These are phyloP conservation scores for Yamadazyma buinensis DNA, from an alignment of 1,139 yeast species.

Conservation along the genomic window DNA sequence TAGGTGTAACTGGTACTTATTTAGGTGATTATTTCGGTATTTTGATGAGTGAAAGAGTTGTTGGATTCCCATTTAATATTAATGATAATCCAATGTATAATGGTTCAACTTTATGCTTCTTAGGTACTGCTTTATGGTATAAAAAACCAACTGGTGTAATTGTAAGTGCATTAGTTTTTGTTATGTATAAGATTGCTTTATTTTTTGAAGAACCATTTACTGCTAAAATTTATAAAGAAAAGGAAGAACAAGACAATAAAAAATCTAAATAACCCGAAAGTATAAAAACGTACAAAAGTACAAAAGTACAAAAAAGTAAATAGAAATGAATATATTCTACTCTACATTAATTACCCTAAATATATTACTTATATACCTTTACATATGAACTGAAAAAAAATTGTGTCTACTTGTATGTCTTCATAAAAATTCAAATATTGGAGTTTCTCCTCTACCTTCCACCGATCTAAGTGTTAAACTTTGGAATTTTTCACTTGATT, in stretches of 20 bases:
- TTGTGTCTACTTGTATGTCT: no score
- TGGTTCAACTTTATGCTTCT: slow-evolving; percentile 83
- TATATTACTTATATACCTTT: no score
- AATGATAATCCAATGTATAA: slow-evolving; percentile 95
- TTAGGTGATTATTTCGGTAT: slow-evolving; percentile 97
- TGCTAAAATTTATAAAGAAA: slow-evolving; percentile 51
- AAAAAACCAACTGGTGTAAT: slow-evolving; percentile 88
- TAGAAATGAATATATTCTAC: no score
- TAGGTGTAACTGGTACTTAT: slow-evolving; percentile 95
- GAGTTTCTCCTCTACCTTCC: slow-evolving; percentile 23
- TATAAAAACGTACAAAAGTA: no score
- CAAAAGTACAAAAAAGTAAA: no score
- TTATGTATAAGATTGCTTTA: slow-evolving; percentile 82
- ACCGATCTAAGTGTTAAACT: slow-evolving; percentile 34
- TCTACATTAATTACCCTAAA: no score
- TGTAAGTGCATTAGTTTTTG: slow-evolving; percentile 66
- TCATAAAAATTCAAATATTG: slow-evolving; percentile 11
- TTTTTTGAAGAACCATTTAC: slow-evolving; percentile 95
- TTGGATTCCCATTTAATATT: slow-evolving; percentile 91
- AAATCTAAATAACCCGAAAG: no score
- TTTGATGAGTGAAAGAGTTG: slow-evolving; percentile 83
- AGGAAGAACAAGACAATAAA: slow-evolving; percentile 7
- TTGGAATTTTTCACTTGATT: slow-evolving; percentile 73
- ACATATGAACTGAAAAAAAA: no score
- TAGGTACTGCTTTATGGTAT: slow-evolving; percentile 85